Percentiles rank a stretch among this genome's conserved stretches.
These are phyloP conservation scores for Talaromyces pinophilus DNA, from an alignment of 2,329 filamentous ascomycete species.

Conservation along the genomic window DNA sequence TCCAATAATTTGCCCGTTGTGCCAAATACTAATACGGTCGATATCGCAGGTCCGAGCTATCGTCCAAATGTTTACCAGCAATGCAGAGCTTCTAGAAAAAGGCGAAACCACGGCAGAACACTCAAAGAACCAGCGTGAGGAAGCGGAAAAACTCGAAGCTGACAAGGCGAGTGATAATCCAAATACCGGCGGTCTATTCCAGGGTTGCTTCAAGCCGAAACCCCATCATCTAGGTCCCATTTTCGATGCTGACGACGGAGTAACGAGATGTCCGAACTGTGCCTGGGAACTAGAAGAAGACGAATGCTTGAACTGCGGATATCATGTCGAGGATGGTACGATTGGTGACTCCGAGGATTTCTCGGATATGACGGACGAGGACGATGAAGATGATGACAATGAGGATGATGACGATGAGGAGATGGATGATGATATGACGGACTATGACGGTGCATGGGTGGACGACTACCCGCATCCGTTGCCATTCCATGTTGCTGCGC, in stretches of 20 bases:
- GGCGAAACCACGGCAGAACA: conserved; percentile 67
- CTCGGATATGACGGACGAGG: conserved; percentile 48
- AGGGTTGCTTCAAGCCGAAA: conserved; percentile 56
- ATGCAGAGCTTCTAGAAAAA: conserved; percentile 61
- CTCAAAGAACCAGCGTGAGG: conserved; percentile 57
- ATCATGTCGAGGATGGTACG: conserved; percentile 48
- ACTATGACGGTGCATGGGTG: conserved; percentile 7
- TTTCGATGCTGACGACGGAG: conserved; percentile 60
- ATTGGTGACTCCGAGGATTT: conserved; percentile 36
- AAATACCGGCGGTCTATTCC: conserved; percentile 61
- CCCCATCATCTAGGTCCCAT: conserved; percentile 44
- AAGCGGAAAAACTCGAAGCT: conserved; percentile 59
- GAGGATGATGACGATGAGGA: conserved; percentile 34
- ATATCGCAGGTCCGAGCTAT: conserved; percentile 60
- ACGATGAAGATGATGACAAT: conserved; percentile 34
- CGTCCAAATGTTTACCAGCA: conserved; percentile 62
- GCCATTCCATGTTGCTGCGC: conserved; percentile 24
- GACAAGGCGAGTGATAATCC: conserved; percentile 59
- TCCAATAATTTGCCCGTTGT: neutral
- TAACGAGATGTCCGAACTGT: conserved; percentile 64
- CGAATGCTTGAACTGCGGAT: conserved; percentile 58
- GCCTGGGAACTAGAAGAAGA: conserved; percentile 62
- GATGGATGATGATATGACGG: conserved; percentile 19
- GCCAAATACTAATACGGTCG: conserved; percentile 22
- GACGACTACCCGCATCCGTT: conserved; percentile 18